Conservation (phyloP, 208 protist species). For the Trypanosoma conorhini region DNA sequence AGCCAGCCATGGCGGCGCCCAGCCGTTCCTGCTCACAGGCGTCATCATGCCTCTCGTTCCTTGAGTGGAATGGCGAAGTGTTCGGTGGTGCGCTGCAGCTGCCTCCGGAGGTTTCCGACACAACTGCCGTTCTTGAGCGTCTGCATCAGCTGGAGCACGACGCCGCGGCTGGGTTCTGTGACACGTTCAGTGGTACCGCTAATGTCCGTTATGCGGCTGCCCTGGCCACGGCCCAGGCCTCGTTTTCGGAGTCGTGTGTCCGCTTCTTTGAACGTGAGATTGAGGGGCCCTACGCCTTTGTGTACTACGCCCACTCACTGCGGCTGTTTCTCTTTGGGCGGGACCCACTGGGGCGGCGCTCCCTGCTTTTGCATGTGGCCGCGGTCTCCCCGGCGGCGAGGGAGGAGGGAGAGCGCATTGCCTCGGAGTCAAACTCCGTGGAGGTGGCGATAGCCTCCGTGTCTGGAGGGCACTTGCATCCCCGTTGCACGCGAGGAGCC, state of each 20-base stretch:
- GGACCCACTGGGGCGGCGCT: constrained; percentile 87
- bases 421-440: constrained; percentile 22
- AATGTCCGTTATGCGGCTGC: not conserved
- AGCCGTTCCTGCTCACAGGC: not conserved
- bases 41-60: constrained; percentile 36
- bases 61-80: constrained; percentile 89
- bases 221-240: constrained; percentile 38
- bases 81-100: constrained; percentile 74
- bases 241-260: constrained; percentile 62
- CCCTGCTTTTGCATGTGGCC: constrained; percentile 67
- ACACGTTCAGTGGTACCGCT: not conserved
- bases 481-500: not conserved
- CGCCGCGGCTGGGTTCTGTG: constrained; percentile 13
- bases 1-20: constrained; percentile 61
- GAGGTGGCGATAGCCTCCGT: constrained; percentile 80
- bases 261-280: constrained; percentile 68
- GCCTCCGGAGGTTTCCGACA: constrained; percentile 72
- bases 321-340: constrained; percentile 82
- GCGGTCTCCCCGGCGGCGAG: not conserved
- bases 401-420: not conserved
- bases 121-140: constrained; percentile 52
- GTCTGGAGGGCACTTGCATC: constrained; percentile 42
- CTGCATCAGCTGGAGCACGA: constrained; percentile 62
- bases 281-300: constrained; percentile 85
- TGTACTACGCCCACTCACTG: constrained; percentile 69